Evolutionary conservation across 176 grass and related monocot genomes (phyloP), one percentile per base, ranked within the genome.

Genomic region (Avena sativa): DNA sequence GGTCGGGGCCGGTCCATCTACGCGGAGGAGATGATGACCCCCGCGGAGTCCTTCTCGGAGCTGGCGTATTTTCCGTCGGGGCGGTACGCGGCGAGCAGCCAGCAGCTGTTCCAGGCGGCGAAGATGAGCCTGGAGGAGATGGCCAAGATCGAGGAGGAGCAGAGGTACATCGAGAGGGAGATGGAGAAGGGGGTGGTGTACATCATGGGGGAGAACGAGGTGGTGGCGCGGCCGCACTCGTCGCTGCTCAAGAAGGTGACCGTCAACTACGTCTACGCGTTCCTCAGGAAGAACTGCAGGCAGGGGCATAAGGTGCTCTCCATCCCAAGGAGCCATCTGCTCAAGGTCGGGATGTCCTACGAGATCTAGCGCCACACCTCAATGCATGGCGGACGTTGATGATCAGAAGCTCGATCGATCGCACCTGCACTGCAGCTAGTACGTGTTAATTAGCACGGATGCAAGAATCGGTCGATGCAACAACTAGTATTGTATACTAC

Each of bases 271-370:
- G 56, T 77, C n/a, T 97, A 97, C 84, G 83, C 86, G 6, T 92
- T 92, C 86, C 57, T 97, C 17, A 88, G 87, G 36, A 89, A 81
- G 46, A 97, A 97, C 90, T 89, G 86, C 83, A 76, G 90, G 26
- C 88, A 94, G 11, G 88, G 89, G 20, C 81, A 92, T 59, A 89
- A 94, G 88, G 71, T 78, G 68, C 89, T 97, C 62, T 59, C 83
- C 59, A 94, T 97, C 10, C 95, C 95, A 0, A 82, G 79, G 17
- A 71, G 77, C 73, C 89, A 97, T 38, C 49, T 97, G 56, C 90
- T 97, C 72, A 97, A 97, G 87, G 86, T 97, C 61, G 95, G 95
- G 9, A 97, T 97, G 86, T 62, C 83, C 7, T 94, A 94, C 85
- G 95, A 97, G 59, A 92, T 97, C 66, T 97, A 74, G 57, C 46